Base-by-base conservation (phyloP, 768 basidiomycete species). In the Aureoboletus auriporus region DNA sequence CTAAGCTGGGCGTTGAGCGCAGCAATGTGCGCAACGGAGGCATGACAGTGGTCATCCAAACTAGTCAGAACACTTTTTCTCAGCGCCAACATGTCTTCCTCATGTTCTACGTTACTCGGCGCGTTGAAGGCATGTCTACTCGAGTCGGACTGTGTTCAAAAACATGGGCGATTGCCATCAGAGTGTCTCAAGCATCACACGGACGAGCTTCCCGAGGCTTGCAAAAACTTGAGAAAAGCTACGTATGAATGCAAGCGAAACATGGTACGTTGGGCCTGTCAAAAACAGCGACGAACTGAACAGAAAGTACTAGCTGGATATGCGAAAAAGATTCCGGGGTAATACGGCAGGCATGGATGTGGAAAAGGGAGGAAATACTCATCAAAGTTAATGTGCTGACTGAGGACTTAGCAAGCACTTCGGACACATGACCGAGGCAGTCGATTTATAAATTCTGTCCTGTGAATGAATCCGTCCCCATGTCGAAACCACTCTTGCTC, bases 181-280 rank as follows among this genome's bases (percentile, higher is more conserved):
- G 86, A 89, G 29, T 95, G 93, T 67, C 75, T 95, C 41, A 82
- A 77, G 58, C 62, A 88, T 26, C 88, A 93, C 67, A 70, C 68
- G 20, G 72, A 83, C 46, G 85, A 91, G 53, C 75, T 95, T 23
- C 91, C 93, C 2, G 82, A 87, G 56, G 76, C 86, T 57, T 95
- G 93, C 64, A 80, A 82, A 62, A 77, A 81, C 26, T 70, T 95
- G 46, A 76, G 93, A 44, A 83, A 81, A 66, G 89, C 89, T 10
- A 83, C 87, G 1, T 93, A 88, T 57, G 89, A 94, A 55, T 95
- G 93, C 71, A 95, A 95, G 67, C 77, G 90, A 50, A 89, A 85
- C 37, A 87, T 91, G 88, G 90, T 91, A 50, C 50, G 82, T 62
- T 14, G 20, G 20, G 8, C 11, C 26, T 11, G 23, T 17, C 11